Conservation (phyloP, 2,329 filamentous ascomycete species). For the Magnaporthiopsis rhizophila region DNA sequence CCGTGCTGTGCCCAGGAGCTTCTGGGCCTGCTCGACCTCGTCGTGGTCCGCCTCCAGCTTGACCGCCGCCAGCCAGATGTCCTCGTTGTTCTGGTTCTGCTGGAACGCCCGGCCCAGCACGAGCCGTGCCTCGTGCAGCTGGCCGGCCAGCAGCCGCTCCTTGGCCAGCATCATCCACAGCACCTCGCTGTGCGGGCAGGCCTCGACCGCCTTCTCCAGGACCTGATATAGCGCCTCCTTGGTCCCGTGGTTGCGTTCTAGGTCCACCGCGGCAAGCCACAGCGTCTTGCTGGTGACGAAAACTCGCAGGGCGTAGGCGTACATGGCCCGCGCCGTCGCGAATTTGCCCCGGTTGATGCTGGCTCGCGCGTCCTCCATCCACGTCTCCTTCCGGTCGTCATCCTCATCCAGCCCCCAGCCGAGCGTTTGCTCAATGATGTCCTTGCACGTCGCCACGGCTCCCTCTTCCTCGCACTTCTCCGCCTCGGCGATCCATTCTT, state of each 20-base stretch:
- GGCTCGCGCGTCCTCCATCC: slow-evolving; percentile 85
- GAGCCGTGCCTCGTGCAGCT: slow-evolving; percentile 76
- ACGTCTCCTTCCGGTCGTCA: slow-evolving; percentile 90
- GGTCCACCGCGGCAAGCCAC: slow-evolving; percentile 84
- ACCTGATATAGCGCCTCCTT: slow-evolving; percentile 77
- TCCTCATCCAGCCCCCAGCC: slow-evolving; percentile 93
- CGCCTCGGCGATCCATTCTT: slow-evolving; percentile 93
- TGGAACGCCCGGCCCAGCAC: slow-evolving; percentile 88
- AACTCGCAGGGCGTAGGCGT: slow-evolving; percentile 80
- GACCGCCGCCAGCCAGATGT: slow-evolving; percentile 95
- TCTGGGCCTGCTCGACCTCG: slow-evolving; percentile 72
- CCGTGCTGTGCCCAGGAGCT: slow-evolving; percentile 73
- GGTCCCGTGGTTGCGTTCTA: slow-evolving; percentile 83
- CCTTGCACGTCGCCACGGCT: slow-evolving; percentile 74
- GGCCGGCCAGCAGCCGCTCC: slow-evolving; percentile 85
- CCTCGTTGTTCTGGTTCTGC: slow-evolving; percentile 92
- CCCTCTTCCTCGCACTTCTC: slow-evolving; percentile 93
- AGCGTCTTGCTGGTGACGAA: slow-evolving; percentile 83
- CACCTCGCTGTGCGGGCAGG: slow-evolving; percentile 82
- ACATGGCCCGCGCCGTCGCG: slow-evolving; percentile 88
- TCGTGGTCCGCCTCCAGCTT: slow-evolving; percentile 90
- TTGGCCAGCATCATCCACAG: slow-evolving; percentile 95
- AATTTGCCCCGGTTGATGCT: slow-evolving; percentile 77
- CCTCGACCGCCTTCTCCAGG: slow-evolving; percentile 87
- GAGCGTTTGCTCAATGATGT: slow-evolving; percentile 86